These are phyloP conservation scores for Vaccinium corymbosum DNA, from an alignment of 148 eudicot species.

Conservation along the genomic window DNA sequence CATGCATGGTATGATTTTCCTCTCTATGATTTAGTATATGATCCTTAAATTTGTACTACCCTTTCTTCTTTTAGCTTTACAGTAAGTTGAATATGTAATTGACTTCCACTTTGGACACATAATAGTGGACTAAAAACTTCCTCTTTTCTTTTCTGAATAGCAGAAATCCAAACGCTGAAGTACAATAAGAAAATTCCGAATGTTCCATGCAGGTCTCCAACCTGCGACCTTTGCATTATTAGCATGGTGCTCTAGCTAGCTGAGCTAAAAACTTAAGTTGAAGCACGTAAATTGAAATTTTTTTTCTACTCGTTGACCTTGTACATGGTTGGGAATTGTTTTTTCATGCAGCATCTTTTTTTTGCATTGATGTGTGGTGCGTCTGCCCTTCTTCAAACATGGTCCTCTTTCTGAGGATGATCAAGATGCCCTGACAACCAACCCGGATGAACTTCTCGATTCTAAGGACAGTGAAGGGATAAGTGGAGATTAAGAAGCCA, in stretches of 20 bases:
- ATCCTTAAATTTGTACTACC: too few species aligned
- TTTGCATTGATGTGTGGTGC: constrained; percentile 2
- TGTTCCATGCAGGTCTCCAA: constrained; percentile 85
- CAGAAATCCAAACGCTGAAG: not conserved
- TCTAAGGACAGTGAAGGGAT: constrained; percentile 96
- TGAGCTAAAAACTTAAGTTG: constrained; percentile 41
- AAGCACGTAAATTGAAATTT: not conserved
- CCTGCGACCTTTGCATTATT: constrained; percentile 93
- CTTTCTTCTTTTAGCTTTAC: not conserved
- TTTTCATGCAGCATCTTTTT: not conserved
- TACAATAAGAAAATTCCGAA: not conserved
- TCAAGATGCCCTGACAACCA: constrained; percentile 92
- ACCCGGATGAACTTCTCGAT: constrained; percentile 93
- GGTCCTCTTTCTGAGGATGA: constrained; percentile 75
- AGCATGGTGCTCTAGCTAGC: constrained; percentile 70
- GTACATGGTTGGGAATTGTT: not conserved
- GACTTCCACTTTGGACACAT: not conserved
- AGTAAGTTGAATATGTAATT: not conserved
- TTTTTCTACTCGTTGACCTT: not conserved
- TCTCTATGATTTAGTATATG: too few species aligned
- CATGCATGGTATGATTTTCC: too few species aligned
- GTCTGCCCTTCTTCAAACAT: not conserved
- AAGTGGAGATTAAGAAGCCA: constrained; percentile 95
- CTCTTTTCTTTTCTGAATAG: too few species aligned
- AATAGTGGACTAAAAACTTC: not conserved